phyloP scores from a whole-genome alignment of 2,329 filamentous ascomycete species.

The Trichoderma pleuroti region DNA sequence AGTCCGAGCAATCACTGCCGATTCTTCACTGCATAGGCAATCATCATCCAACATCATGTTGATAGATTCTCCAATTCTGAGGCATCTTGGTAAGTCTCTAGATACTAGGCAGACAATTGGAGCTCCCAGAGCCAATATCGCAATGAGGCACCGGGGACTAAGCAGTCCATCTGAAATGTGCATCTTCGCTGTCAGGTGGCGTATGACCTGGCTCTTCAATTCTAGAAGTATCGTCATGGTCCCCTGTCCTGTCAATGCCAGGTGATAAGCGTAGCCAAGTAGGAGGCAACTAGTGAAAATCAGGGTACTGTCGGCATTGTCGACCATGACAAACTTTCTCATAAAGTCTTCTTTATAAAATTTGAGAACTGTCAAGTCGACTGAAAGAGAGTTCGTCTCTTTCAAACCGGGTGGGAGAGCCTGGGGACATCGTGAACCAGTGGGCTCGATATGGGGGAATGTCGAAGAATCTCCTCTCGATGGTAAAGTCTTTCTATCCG shows the following conservation, averaged over 20 bases:
- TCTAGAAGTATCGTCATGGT: background rate
- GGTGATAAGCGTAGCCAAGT: background rate
- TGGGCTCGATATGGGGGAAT: background rate
- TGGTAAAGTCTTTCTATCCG: background rate
- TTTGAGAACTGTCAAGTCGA: background rate
- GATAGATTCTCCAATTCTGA: background rate
- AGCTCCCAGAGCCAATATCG: background rate
- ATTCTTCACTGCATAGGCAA: background rate
- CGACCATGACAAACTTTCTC: background rate
- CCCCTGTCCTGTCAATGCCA: background rate
- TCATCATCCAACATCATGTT: background rate
- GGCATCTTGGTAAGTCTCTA: background rate
- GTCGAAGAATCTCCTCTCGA: background rate
- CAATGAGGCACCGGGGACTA: background rate
- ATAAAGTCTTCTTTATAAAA: background rate
- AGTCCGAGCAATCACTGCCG: background rate
- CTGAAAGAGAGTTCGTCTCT: background rate
- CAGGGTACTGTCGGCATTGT: background rate
- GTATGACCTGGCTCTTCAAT: background rate
- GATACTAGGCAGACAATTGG: slow-evolving; percentile 2
- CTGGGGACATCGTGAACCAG: background rate
- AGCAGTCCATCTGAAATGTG: background rate
- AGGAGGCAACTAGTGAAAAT: background rate
- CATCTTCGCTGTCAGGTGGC: background rate
- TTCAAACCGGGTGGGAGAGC: background rate